Base-by-base conservation (phyloP, 2,329 filamentous ascomycete species). In the Sporothrix variecibatus region DNA sequence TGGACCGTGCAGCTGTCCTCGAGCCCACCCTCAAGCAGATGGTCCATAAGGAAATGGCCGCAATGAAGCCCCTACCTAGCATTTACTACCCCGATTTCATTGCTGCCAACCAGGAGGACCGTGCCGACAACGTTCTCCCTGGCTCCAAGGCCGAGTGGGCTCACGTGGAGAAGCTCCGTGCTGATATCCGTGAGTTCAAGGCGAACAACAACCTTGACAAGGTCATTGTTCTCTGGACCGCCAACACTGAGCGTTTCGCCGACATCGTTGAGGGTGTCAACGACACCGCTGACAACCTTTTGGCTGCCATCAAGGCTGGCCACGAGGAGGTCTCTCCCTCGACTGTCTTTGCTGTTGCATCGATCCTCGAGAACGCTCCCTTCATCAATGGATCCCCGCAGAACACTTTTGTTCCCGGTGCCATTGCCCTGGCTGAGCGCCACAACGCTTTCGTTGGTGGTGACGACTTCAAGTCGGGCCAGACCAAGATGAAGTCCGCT, bases 401-500 rank as follows among this genome's bases (percentile, higher is more conserved):
- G 85, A 99, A 99, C 88, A 99, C 96, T 60, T 98, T 99, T 80
- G 95, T 99, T 26, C 95, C 95, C 9, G 96, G 96, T 80, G 93
- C 92, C 75, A 91, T 98, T 78, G 88, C 95, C 81, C 90, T 99
- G 74, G 96, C 96, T 28, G 93, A 97, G 86, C 88, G 92, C 84
- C 91, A 97, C 84, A 88, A 89, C 74, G 91, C 95, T 76, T 99
- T 97, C 86, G 94, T 99, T 80, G 96, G 96, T 75, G 96, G 96
- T 77, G 96, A 99, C 80, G 96, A 99, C 86, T 99, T 99, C 92
- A 99, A 99, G 87, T 98, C 96, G 76, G 96, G 96, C 76, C 96
- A 99, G 88, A 99, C 96, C 82, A 99, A 99, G 91, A 99, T 99
- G 96, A 99, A 99, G 87, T 98, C 96, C 75, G 96, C 96, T 26